Conservation (phyloP, 805 yeast species). For the Candida tallmaniae region DNA sequence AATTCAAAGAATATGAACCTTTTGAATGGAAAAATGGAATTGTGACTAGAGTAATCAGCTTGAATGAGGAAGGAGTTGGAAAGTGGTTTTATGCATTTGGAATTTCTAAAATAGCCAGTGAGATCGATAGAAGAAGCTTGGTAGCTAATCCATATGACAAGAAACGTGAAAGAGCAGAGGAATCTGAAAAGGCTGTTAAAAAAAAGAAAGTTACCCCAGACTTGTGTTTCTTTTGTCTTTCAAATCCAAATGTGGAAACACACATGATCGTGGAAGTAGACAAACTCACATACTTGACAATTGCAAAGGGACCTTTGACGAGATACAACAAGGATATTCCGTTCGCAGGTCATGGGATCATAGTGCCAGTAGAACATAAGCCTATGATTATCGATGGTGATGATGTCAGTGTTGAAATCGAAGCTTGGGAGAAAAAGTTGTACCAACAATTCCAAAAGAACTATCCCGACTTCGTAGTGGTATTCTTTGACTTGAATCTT, state of each 20-base stretch:
- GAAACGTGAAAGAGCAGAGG: conserved; percentile 12
- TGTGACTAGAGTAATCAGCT: conserved; percentile 60
- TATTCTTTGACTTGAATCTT: conserved; percentile 69
- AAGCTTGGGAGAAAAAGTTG: conserved; percentile 43
- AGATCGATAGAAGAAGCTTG: conserved; percentile 6
- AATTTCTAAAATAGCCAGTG: conserved; percentile 11
- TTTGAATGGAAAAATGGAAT: conserved; percentile 51
- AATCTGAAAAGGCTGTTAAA: conserved; percentile 18
- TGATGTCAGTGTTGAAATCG: conserved; percentile 38
- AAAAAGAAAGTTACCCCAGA: conserved; percentile 48
- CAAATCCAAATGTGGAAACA: conserved; percentile 70
- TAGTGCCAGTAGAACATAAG: conserved; percentile 74
- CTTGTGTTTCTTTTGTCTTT: conserved; percentile 76
- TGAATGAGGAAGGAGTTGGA: conserved; percentile 54
- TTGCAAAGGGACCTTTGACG: conserved; percentile 84
- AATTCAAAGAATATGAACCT: conserved; percentile 51
- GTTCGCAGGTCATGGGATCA: conserved; percentile 78
- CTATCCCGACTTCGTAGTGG: conserved; percentile 43
- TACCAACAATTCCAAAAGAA: conserved; percentile 41
- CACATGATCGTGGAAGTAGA: conserved; percentile 82
- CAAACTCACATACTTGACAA: conserved; percentile 58
- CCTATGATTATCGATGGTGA: conserved; percentile 32
- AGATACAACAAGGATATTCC: conserved; percentile 41
- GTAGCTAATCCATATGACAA: conserved; percentile 24
- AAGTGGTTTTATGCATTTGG: conserved; percentile 76